These are phyloP conservation scores for Helotiales sp. DNA, from an alignment of 2,329 filamentous ascomycete species.

Conservation along the genomic window DNA sequence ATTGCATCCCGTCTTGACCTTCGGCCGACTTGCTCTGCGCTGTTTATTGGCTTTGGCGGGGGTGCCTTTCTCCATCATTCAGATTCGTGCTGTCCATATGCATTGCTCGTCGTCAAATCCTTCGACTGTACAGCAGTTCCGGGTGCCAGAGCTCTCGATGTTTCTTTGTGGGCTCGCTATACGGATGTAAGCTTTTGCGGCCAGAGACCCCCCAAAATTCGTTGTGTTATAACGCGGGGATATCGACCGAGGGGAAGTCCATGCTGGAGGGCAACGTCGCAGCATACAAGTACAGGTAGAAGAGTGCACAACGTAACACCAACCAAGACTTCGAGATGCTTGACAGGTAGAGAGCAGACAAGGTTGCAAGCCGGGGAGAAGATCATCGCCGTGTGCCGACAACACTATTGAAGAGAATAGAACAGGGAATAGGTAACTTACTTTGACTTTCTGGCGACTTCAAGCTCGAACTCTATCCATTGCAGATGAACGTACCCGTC, in stretches of 20 bases:
- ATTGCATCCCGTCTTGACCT: conserved; percentile 66
- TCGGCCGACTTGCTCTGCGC: conserved; percentile 38
- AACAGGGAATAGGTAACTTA: neutral
- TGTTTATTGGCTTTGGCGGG: conserved; percentile 12
- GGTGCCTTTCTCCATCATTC: conserved; percentile 11
- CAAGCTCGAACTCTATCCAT: neutral
- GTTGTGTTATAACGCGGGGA: neutral
- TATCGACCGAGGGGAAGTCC: neutral
- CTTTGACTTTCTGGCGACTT: neutral
- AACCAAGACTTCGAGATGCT: neutral
- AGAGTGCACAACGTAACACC: conserved; percentile 1
- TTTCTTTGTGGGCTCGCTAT: neutral
- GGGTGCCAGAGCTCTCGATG: neutral
- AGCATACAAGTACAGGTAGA: too few relatives aligned
- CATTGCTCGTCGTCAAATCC: conserved; percentile 7
- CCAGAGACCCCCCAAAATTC: neutral
- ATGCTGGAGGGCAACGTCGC: too few relatives aligned
- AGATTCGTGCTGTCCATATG: neutral
- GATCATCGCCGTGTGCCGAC: neutral
- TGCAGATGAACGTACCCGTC: neutral
- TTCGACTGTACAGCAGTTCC: neutral
- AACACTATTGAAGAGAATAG: neutral
- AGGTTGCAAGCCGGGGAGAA: neutral
- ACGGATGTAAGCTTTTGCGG: neutral
- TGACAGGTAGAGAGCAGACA: neutral